Evolutionary conservation across 805 yeast genomes (phyloP).

Genomic region (Teunomyces aglyptinius): DNA sequence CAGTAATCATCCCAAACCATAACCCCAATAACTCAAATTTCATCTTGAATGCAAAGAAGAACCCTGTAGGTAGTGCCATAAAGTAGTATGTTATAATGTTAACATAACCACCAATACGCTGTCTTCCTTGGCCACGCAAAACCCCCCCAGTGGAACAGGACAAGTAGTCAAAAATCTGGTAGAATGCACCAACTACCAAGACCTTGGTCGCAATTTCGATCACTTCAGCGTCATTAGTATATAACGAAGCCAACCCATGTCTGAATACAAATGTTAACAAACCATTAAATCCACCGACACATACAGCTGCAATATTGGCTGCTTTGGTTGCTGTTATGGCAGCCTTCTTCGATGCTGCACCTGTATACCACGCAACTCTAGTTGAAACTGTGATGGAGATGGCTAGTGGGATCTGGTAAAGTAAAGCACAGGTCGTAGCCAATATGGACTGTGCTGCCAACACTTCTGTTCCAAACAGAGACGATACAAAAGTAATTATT

Average conservation of each 20-base stretch:
- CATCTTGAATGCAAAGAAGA: slow-evolving; percentile 41
- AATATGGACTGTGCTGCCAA: slow-evolving; percentile 76
- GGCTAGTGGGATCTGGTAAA: slow-evolving; percentile 76
- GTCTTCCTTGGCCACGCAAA: slow-evolving; percentile 58
- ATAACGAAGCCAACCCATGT: slow-evolving; percentile 36
- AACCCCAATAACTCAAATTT: slow-evolving; percentile 43
- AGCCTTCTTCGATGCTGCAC: slow-evolving; percentile 52
- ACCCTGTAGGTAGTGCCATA: slow-evolving; percentile 50
- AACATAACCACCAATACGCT: slow-evolving; percentile 53
- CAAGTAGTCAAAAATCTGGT: slow-evolving; percentile 51
- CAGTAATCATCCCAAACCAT: slow-evolving; percentile 49
- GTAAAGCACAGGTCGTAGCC: slow-evolving; percentile 62
- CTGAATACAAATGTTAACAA: slow-evolving; percentile 37
- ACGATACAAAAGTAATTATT: slow-evolving; percentile 65
- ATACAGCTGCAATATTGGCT: slow-evolving; percentile 30
- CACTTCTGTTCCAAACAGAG: slow-evolving; percentile 62
- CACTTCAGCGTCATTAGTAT: slow-evolving; percentile 40
- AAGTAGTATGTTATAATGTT: slow-evolving; percentile 48
- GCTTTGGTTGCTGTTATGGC: slow-evolving; percentile 37
- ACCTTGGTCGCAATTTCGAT: slow-evolving; percentile 38
- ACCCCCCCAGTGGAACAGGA: slow-evolving; percentile 53
- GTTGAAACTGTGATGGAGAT: slow-evolving; percentile 74
- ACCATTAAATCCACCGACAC: slow-evolving; percentile 38
- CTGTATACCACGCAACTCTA: slow-evolving; percentile 73
- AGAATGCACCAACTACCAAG: slow-evolving; percentile 47